Evolutionary conservation across 129 eudicot genomes (phyloP), one percentile per base, ranked within the genome.

Genomic region (Lonicera japonica): DNA sequence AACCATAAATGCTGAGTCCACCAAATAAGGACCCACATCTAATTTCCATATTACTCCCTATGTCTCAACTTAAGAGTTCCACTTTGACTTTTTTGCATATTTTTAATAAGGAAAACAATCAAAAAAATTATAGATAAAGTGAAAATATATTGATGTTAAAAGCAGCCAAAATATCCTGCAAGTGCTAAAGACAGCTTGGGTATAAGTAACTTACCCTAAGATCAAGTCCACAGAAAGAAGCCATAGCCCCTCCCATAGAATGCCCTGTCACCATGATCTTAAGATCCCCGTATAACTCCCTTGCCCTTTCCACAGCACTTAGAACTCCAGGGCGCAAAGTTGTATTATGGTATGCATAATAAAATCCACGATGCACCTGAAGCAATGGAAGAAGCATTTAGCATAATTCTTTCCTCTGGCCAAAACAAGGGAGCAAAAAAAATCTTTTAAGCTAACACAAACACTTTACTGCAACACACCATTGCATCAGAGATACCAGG

Each of bases 171-270:
- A 45, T n/a, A 52, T 22, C 40, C 40, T 23, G 12, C 23, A 38
- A 54, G 8, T 25, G 20, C 43, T 56, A 21, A 55, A 24, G 60
- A 74, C 10, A 18, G 53, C 15, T 29, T 21, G 13, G 51, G 40
- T 11, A 60, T 63, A 19, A 21, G n/a, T n/a, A n/a, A n/a, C n/a
- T 73, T 87, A 85, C 98, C 75, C 69, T 69, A 61, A 92, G 95
- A 75, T 92, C 99, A 22, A 92, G 73, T 25, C 79, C 99, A 70
- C 99, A 92, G 56, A 92, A 73, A n/a, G 91, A 86, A 75, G 99
- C 99, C 86, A 92, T 92, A 18, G 99, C 99, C 51, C 99, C 99
- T 40, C 99, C 99, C 99, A 92, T 92, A 22, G 99, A 92, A 70
- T 92, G 99, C 60, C 99, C 99, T 11, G 95, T 85, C 58, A 82